phyloP scores from a whole-genome alignment of 2,329 filamentous ascomycete genomes.

The Teratosphaeria epicoccoides region DNA sequence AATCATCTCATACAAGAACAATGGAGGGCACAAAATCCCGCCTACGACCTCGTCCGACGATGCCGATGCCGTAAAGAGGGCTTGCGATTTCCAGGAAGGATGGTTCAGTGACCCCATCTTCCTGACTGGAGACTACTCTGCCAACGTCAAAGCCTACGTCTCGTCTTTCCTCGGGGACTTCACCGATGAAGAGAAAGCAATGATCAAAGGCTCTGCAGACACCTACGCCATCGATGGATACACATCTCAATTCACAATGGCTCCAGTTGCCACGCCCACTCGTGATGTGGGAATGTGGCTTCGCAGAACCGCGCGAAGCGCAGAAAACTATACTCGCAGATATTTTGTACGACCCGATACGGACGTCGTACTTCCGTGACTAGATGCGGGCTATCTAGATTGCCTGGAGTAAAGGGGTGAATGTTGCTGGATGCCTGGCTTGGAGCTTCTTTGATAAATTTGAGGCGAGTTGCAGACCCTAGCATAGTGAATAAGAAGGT shows the following conservation, averaged over 20 bases:
- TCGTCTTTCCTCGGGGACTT: slow-evolving; percentile 24
- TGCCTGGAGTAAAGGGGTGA: slow-evolving; percentile 26
- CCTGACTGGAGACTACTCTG: slow-evolving; percentile 36
- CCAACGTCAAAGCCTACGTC: slow-evolving; percentile 28
- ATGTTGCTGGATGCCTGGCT: slow-evolving; percentile 27
- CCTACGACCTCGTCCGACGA: slow-evolving; percentile 26
- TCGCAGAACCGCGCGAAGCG: slow-evolving; percentile 27
- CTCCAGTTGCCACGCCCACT: slow-evolving; percentile 21
- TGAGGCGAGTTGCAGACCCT: slow-evolving; percentile 14
- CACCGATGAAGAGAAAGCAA: slow-evolving; percentile 22
- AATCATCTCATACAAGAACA: slow-evolving; percentile 25
- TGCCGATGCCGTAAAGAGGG: slow-evolving; percentile 25
- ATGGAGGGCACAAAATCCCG: slow-evolving; percentile 37
- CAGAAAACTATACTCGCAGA: slow-evolving; percentile 18
- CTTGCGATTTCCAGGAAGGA: slow-evolving; percentile 31
- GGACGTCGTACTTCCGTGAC: slow-evolving; percentile 24
- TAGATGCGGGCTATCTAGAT: slow-evolving; percentile 27
- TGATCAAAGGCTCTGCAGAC: slow-evolving; percentile 26
- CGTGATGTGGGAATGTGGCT: slow-evolving; percentile 29
- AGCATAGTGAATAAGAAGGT: background rate
- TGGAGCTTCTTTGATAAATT: slow-evolving; percentile 31
- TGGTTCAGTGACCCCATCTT: slow-evolving; percentile 37
- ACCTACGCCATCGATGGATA: slow-evolving; percentile 31
- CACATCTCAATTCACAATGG: slow-evolving; percentile 26
- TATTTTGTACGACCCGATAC: slow-evolving; percentile 23